phyloP scores from a whole-genome alignment of 495 filamentous ascomycete species.

The Lasiosphaeria miniovina region DNA sequence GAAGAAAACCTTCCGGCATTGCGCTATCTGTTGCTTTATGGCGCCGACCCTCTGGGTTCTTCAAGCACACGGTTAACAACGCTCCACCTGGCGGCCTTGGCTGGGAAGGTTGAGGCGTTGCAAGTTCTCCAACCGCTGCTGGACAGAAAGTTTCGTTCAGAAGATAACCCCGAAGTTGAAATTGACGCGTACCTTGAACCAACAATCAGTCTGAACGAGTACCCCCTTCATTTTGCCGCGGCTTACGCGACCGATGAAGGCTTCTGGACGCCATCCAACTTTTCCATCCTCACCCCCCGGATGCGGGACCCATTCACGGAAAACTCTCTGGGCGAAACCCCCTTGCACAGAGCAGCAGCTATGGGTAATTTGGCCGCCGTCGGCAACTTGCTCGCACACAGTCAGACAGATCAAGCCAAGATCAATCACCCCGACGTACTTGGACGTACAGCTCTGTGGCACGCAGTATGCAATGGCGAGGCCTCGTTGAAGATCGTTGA shows the following conservation, averaged over 20 bases:
- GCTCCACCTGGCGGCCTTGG: not conserved
- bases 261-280: not conserved
- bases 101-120: not conserved
- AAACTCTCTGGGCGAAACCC: not conserved
- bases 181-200: not conserved
- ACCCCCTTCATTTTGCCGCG: not conserved
- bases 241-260: not conserved
- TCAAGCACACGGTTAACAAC: not conserved
- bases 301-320: not conserved
- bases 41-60: not conserved
- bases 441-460: not conserved
- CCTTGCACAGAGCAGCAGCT: not conserved
- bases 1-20: not conserved
- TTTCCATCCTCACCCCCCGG: not conserved
- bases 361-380: not conserved
- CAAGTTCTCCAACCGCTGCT: not conserved
- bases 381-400: not conserved
- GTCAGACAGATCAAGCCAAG: not conserved
- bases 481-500: not conserved
- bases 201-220: not conserved
- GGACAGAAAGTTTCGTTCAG: not conserved
- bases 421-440: not conserved
- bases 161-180: not conserved
- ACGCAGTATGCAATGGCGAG: not conserved
- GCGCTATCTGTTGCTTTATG: not conserved